Base-by-base conservation (phyloP, 2,329 filamentous ascomycete species). In the Lizonia empirigonia region DNA sequence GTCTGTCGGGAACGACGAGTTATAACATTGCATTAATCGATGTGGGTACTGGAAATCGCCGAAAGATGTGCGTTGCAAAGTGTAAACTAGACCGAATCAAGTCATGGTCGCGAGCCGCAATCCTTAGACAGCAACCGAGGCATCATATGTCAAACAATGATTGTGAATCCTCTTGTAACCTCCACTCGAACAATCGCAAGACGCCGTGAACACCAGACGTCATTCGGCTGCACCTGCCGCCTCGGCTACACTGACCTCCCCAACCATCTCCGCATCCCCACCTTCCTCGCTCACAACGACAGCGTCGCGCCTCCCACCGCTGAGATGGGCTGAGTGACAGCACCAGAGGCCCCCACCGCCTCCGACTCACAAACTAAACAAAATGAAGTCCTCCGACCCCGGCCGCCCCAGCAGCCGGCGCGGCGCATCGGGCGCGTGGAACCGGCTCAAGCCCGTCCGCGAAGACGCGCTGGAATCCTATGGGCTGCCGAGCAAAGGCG, bases 401-500 rank as follows among this genome's bases (percentile, higher is more conserved):
- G 54, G 55, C 20, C 64, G 71, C 12, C 69, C 71, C 42, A 71
- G 61, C 57, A 72, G 65, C 54, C 69, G 69, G 45, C 70, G 72
- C 36, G 71, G 67, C 15, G 70, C 71, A 30, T 74, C 71, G 20
- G 69, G 71, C 35, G 70, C 70, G 32, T 74, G 70, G 71, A 67
- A 68, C 44, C 68, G 71, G 57, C 77, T 95, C 58, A 91, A 88
- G 71, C 87, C 89, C 10, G 82, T 87, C 53, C 84, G 87, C 35
- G 77, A 85, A 50, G 91, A 97, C 71, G 84, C 89, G 12, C 78
- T 97, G 22, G 89, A 95, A 62, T 82, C 80, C 53, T 88, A 95
- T 60, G 92, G 93, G 1, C 81, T 96, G 59, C 90, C 90, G 4
- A 96, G 91, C 2, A 97, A 96, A 69, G 93, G 93, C 44, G 93